Evolutionary conservation across 2,329 filamentous ascomycete species (phyloP).

Genomic region (Stemphylium beticola): DNA sequence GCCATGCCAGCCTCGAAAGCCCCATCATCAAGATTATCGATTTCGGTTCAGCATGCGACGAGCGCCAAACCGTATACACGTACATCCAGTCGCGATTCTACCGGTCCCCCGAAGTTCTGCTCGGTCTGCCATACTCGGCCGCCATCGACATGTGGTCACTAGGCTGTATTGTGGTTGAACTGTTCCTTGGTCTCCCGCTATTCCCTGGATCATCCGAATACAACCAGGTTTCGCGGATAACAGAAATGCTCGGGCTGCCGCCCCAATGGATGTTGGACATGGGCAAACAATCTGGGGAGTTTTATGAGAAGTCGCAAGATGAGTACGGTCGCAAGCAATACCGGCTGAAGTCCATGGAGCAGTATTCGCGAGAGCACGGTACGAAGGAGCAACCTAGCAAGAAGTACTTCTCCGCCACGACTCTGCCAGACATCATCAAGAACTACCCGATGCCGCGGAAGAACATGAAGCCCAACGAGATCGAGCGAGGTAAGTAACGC

Average conservation of each 20-base stretch:
- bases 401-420: conserved; percentile 97
- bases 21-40: conserved; percentile 99
- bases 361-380: conserved; percentile 92
- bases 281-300: conserved; percentile 96
- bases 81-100: conserved; percentile 99
- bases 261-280: conserved; percentile 99
- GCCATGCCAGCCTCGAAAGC: conserved; percentile 73
- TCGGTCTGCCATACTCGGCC: conserved; percentile 96
- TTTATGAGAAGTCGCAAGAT: conserved; percentile 91
- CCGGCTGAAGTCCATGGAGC: conserved; percentile 94
- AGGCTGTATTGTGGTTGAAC: conserved; percentile 96
- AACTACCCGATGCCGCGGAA: conserved; percentile 98
- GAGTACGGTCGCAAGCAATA: conserved; percentile 93
- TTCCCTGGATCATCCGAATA: conserved; percentile 99
- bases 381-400: conserved; percentile 99
- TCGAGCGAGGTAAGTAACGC: conserved; percentile 80
- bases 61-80: conserved; percentile 97
- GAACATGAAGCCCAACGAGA: conserved; percentile 97
- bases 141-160: conserved; percentile 99
- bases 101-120: conserved; percentile 90
- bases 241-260: conserved; percentile 96
- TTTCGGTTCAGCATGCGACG: conserved; percentile 97
- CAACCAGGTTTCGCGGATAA: conserved; percentile 95
- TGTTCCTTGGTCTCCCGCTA: conserved; percentile 91
- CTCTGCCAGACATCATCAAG: conserved; percentile 94